A percentile compares a stretch with the other conserved stretches of the same genome.
Conservation (phyloP, 2,329 filamentous ascomycete genomes). For the Thelonectria rubi region DNA sequence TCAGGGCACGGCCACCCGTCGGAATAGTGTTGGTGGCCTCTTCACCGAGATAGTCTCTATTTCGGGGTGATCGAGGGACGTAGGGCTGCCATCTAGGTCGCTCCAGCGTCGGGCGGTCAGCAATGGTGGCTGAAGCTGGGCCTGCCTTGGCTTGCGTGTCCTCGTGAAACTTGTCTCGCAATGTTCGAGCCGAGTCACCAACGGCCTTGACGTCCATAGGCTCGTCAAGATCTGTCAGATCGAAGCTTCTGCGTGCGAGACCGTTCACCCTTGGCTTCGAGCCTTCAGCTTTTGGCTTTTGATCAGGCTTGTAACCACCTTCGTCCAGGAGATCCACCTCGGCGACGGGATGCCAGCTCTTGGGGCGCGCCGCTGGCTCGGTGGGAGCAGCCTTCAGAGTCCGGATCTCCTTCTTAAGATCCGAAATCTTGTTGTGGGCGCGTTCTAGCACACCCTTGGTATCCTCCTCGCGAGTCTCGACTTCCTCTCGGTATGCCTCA, state of each 20-base stretch:
- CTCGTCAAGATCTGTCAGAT: slow-evolving; percentile 36
- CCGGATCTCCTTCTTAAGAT: slow-evolving; percentile 63
- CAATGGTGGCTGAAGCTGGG: slow-evolving; percentile 28
- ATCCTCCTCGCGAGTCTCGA: slow-evolving; percentile 63
- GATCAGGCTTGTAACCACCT: slow-evolving; percentile 15
- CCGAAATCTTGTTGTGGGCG: slow-evolving; percentile 65
- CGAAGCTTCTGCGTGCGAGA: slow-evolving; percentile 42
- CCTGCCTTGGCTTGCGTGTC: slow-evolving; percentile 35
- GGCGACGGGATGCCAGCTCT: slow-evolving; percentile 44
- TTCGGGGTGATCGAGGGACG: slow-evolving; percentile 52
- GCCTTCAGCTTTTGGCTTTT: background rate
- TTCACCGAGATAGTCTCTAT: slow-evolving; percentile 49
- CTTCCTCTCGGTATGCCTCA: slow-evolving; percentile 62
- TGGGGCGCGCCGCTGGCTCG: slow-evolving; percentile 37
- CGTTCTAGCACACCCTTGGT: slow-evolving; percentile 64
- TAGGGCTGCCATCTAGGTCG: slow-evolving; percentile 54
- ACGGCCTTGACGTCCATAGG: slow-evolving; percentile 30
- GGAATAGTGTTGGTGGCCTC: slow-evolving; percentile 45
- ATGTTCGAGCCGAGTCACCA: slow-evolving; percentile 36
- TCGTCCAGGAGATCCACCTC: slow-evolving; percentile 27
- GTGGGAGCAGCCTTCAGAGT: slow-evolving; percentile 50
- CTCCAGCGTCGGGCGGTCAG: slow-evolving; percentile 43
- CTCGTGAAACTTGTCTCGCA: slow-evolving; percentile 50
- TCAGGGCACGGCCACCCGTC: slow-evolving; percentile 39
- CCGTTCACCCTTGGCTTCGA: slow-evolving; percentile 16